phyloP scores from a whole-genome alignment of 2,329 filamentous ascomycete species.

The Epichloe gansuensis region DNA sequence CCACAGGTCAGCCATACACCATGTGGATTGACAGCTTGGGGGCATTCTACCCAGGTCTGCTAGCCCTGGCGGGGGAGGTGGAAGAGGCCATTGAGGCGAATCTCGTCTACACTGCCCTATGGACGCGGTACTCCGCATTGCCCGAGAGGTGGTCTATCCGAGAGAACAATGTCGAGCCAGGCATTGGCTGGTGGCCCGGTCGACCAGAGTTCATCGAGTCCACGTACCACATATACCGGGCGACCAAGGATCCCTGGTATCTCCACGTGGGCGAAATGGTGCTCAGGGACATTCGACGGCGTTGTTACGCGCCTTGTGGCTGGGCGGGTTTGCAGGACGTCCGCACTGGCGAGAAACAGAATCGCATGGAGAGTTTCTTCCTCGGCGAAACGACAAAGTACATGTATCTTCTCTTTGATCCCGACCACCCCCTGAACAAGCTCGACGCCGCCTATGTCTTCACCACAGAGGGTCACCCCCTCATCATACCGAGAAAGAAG shows the following conservation, averaged over 20 bases:
- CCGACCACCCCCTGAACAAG: slow-evolving; percentile 73
- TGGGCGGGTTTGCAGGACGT: slow-evolving; percentile 86
- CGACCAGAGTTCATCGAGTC: slow-evolving; percentile 95
- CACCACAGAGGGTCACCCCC: slow-evolving; percentile 87
- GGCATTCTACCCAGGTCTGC: slow-evolving; percentile 84
- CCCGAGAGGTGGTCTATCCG: slow-evolving; percentile 89
- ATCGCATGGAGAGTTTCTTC: slow-evolving; percentile 99
- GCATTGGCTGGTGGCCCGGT: slow-evolving; percentile 88
- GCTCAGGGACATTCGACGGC: slow-evolving; percentile 69
- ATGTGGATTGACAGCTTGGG: slow-evolving; percentile 95
- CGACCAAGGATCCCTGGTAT: slow-evolving; percentile 92
- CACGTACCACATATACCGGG: slow-evolving; percentile 88
- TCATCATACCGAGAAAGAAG: slow-evolving; percentile 55
- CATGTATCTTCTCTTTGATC: slow-evolving; percentile 80
- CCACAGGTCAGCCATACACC: slow-evolving; percentile 75
- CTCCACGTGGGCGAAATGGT: slow-evolving; percentile 94
- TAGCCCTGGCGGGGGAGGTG: slow-evolving; percentile 81
- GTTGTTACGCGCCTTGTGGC: slow-evolving; percentile 83
- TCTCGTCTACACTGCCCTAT: slow-evolving; percentile 80
- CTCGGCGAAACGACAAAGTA: slow-evolving; percentile 95
- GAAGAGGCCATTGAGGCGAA: slow-evolving; percentile 87
- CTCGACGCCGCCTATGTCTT: slow-evolving; percentile 85
- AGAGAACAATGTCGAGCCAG: slow-evolving; percentile 71
- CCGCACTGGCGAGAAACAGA: slow-evolving; percentile 68
- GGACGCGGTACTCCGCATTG: slow-evolving; percentile 87